Conservation (phyloP, 805 yeast species). For the Ogataea haglerorum region DNA sequence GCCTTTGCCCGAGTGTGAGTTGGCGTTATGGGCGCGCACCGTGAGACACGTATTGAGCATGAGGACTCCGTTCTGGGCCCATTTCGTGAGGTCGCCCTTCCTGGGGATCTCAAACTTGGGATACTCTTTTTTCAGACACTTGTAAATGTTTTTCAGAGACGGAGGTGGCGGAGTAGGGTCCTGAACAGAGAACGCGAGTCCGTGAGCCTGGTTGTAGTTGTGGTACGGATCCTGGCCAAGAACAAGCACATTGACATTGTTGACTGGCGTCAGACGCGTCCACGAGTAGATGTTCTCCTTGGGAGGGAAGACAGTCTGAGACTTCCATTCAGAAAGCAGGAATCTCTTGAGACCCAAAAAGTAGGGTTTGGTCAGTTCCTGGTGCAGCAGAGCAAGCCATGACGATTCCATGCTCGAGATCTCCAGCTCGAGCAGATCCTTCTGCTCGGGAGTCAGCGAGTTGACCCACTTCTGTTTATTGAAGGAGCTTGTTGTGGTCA, state of each 20-base stretch:
- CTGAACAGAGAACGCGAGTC: constrained; percentile 87
- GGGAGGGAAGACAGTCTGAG: constrained; percentile 71
- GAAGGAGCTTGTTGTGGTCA: constrained; percentile 29
- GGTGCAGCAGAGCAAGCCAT: constrained; percentile 71
- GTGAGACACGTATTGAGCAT: constrained; percentile 86
- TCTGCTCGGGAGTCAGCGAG: constrained; percentile 45
- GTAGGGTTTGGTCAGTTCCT: constrained; percentile 80
- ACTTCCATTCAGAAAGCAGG: constrained; percentile 42
- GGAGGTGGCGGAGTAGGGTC: constrained; percentile 86
- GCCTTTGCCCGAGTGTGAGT: constrained; percentile 85
- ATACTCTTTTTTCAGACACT: constrained; percentile 62
- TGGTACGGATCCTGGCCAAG: constrained; percentile 98
- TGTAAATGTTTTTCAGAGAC: constrained; percentile 82
- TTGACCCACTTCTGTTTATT: constrained; percentile 51
- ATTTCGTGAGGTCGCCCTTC: constrained; percentile 67
- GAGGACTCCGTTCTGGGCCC: constrained; percentile 88
- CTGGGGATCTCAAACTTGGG: constrained; percentile 63
- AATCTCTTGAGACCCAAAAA: constrained; percentile 71
- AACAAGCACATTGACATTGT: constrained; percentile 69
- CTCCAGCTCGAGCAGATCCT: constrained; percentile 58
- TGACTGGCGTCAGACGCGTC: constrained; percentile 81
- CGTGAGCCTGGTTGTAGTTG: constrained; percentile 90
- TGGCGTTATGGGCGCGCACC: constrained; percentile 89
- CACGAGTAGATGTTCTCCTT: constrained; percentile 78
- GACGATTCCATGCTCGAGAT: constrained; percentile 64